Conservation (phyloP, 306 rosid genomes). For the Arachis stenosperma region DNA sequence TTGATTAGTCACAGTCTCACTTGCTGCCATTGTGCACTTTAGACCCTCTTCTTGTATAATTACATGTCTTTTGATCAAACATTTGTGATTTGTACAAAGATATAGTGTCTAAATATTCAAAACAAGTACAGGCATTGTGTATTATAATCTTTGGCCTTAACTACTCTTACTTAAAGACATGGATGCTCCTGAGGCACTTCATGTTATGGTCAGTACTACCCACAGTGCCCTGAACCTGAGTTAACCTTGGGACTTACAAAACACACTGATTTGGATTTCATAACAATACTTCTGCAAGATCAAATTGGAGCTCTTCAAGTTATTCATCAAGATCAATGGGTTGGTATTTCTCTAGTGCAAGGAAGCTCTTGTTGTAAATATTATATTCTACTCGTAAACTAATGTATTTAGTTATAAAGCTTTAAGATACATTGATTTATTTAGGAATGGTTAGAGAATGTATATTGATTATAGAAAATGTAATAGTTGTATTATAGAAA, state of each 20-base stretch:
- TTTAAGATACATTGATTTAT: no score
- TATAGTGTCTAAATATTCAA: constrained; percentile 43
- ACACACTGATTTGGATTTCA: constrained; percentile 44
- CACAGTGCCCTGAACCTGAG: constrained; percentile 51
- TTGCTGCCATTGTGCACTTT: not conserved
- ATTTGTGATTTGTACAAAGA: constrained; percentile 25
- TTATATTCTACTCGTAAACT: no score
- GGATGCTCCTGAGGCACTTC: constrained; percentile 21
- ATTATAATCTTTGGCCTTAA: constrained; percentile 34
- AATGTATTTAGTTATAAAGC: no score
- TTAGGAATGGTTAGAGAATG: not conserved
- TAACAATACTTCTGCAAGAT: constrained; percentile 56
- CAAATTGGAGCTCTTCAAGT: constrained; percentile 59
- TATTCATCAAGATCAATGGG: constrained; percentile 35
- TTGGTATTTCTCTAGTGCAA: constrained; percentile 13
- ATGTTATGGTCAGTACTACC: constrained; percentile 39
- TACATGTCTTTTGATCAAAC: not conserved
- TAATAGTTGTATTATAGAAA: not conserved
- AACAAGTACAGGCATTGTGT: constrained; percentile 37
- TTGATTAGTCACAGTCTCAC: not conserved
- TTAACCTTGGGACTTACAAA: constrained; percentile 35
- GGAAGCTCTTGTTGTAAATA: constrained; percentile 40
- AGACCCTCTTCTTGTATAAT: not conserved
- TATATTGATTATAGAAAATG: not conserved
- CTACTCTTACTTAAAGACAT: constrained; percentile 30